Evolutionary conservation across 129 eudicot species (phyloP).

Genomic region (Calendula officinalis): DNA sequence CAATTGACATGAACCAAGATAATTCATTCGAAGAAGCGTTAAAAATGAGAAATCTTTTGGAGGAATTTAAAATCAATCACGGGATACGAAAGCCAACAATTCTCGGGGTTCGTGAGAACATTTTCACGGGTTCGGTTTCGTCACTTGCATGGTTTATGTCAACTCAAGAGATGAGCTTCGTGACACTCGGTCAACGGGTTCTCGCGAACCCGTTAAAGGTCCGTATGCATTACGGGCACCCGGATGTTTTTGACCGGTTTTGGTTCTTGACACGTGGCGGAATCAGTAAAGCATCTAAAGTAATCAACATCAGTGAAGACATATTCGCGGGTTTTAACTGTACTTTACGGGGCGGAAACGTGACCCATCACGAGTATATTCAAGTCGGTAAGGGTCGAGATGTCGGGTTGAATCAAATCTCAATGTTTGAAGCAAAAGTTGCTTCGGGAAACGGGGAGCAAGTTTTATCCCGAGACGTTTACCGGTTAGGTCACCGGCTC

Average conservation of each 20-base stretch:
- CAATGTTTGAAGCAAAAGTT: conserved; percentile 96
- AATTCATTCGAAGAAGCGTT: conserved; percentile 86
- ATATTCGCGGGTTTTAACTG: conserved; percentile 90
- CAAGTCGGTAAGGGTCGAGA: conserved; percentile 97
- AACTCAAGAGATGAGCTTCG: conserved; percentile 91
- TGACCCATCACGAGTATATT: conserved; percentile 88
- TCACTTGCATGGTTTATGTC: conserved; percentile 98
- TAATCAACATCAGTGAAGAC: conserved; percentile 89
- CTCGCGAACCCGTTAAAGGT: conserved; percentile 90
- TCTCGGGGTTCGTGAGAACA: conserved; percentile 88
- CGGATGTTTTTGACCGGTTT: conserved; percentile 88
- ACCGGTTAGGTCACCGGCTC: conserved; percentile 85
- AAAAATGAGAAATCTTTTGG: conserved; percentile 83
- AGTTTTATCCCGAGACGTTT: conserved; percentile 80
- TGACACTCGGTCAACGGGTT: conserved; percentile 91
- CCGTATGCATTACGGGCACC: conserved; percentile 97
- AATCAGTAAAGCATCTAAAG: conserved; percentile 78
- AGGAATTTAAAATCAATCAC: conserved; percentile 57
- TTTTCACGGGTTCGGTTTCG: conserved; percentile 90
- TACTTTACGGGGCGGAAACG: conserved; percentile 82
- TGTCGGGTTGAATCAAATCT: conserved; percentile 89
- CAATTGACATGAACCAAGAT: conserved; percentile 96
- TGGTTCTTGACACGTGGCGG: conserved; percentile 96
- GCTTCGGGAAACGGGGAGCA: conserved; percentile 95
- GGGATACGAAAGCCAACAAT: conserved; percentile 88